Evolutionary conservation across 352 stramenopile genomes (phyloP), one percentile per base, ranked within the genome.

Genomic region (Globisporangium yorkense): DNA sequence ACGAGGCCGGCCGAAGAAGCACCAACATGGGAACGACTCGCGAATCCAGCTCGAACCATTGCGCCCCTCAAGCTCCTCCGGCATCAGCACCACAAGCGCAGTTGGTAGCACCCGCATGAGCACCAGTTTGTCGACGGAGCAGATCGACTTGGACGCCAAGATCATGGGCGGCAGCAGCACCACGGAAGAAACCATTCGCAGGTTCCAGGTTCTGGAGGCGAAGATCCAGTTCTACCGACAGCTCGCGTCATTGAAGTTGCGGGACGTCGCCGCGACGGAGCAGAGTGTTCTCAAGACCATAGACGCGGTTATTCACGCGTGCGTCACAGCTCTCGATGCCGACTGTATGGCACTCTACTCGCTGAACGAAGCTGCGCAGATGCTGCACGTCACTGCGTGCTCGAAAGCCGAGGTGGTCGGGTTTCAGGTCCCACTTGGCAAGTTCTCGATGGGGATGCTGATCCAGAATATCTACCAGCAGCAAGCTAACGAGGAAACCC

Each of bases 31-130:
- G 18, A 77, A 66, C 40, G 72, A 86, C 51, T 82, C 70, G 35
- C 78, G 78, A 37, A 80, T 88, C 49, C 78, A 87, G 47, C 61
- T 88, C 18, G 78, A 88, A 53, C 78, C 78, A 8, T 66, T 88
- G 35, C 76, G 74, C 4, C 66, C 71, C 10, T 79, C 73, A 37
- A 67, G 57, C 33, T 61, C 62, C 20, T 39, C 61, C 7, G 57
- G 52, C 2, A 57, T 50, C 0, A 74, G 62, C 13, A 46, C 12
- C 41, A 20, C 18, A 46, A 8, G 15, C 18, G 18, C 13, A 46
- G 7, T 1, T 46, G 18, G 13, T 16, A 20, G 43, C 7, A 24
- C 61, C 5, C 61, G 61, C 21, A 57, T 80, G 45, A 70, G 55
- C 18, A 63, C 75, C 21, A 79, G 72, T 46, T 67, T 72, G 51